A percentile compares a stretch with the other conserved stretches of the same genome.
Conservation (phyloP, 441 rosid species). For the Erodium moschatum region DNA sequence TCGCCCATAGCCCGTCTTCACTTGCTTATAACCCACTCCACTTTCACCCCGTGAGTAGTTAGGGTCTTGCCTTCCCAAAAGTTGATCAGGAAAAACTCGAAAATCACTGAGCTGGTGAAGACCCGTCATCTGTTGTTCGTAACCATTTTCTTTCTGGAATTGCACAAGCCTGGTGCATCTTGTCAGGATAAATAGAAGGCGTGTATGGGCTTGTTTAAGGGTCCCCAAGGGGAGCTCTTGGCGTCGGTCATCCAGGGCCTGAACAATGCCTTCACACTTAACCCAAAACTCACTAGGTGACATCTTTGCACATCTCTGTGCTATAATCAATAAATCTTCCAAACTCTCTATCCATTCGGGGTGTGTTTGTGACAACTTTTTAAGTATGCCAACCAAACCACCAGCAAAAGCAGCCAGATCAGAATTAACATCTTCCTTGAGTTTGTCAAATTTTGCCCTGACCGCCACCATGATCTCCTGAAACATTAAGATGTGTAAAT, state of each 20-base stretch:
- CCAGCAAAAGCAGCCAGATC: slow-evolving; percentile 90
- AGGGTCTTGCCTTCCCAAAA: slow-evolving; percentile 47
- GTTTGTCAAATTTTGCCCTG: slow-evolving; percentile 68
- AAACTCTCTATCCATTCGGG: slow-evolving; percentile 66
- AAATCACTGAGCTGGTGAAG: slow-evolving; percentile 86
- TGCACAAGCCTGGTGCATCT: slow-evolving; percentile 95
- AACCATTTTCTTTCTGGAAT: slow-evolving; percentile 89
- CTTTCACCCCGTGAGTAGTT: slow-evolving; percentile 40
- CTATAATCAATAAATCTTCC: slow-evolving; percentile 78
- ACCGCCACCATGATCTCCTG: slow-evolving; percentile 84
- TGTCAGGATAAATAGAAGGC: slow-evolving; percentile 85
- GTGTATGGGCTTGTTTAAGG: slow-evolving; percentile 85
- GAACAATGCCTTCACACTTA: slow-evolving; percentile 85
- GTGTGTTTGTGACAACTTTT: slow-evolving; percentile 41
- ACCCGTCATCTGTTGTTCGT: slow-evolving; percentile 62
- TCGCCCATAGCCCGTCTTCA: slow-evolving; percentile 30
- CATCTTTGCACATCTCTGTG: slow-evolving; percentile 77
- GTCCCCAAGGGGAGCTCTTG: slow-evolving; percentile 90
- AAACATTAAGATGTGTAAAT: not conserved
- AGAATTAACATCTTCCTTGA: slow-evolving; percentile 87
- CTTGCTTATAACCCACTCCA: slow-evolving; percentile 36
- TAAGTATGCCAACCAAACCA: slow-evolving; percentile 74
- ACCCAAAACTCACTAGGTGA: slow-evolving; percentile 72
- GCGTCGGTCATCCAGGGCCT: slow-evolving; percentile 74
- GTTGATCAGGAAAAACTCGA: slow-evolving; percentile 80